Base-by-base conservation (phyloP, 2,329 filamentous ascomycete genomes). In the Cercospora brassicicola region DNA sequence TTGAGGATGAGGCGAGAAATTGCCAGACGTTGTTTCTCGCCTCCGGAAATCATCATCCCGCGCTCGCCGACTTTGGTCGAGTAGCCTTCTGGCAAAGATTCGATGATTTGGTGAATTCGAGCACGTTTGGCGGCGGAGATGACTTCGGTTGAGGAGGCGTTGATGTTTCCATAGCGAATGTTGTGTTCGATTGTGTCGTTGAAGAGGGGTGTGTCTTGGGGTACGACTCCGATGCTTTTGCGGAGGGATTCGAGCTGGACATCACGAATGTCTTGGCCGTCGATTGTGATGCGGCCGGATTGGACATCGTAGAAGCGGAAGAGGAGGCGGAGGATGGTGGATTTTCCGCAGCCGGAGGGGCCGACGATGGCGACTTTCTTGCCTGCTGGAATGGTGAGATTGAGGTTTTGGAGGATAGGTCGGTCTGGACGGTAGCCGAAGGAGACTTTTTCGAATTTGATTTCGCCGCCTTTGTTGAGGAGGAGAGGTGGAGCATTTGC, bases 131-230 rank as follows among this genome's bases (percentile, higher is more conserved):
- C 93, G 0, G 93, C 95, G 31, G 89, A 89, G 11, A 88, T 79
- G 7, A 99, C 90, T 66, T 90, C 84, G 33, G 93, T 92, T 9
- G 86, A 83, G 0, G 89, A 85, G 0, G 94, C 94, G 57, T 89
- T 87, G 71, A 98, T 87, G 72, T 91, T 88, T 61, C 95, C 95
- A 78, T 99, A 99, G 70, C 89, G 90, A 75, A 99, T 97, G 78
- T 99, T 99, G 79, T 97, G 93, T 77, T 91, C 91, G 67, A 99
- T 94, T 0, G 93, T 95, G 76, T 97, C 93, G 79, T 99, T 99
- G 84, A 99, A 99, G 0, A 99, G 85, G 0, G 95, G 94, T 0
- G 95, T 98, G 74, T 99, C 95, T 78, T 99, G 96, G 0, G 95
- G 95, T 0, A 99, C 95, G 15, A 99, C 94, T 23, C 95, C 95